phyloP scores from a whole-genome alignment of 495 filamentous ascomycete genomes.

The Astrothelium macrocarpum region DNA sequence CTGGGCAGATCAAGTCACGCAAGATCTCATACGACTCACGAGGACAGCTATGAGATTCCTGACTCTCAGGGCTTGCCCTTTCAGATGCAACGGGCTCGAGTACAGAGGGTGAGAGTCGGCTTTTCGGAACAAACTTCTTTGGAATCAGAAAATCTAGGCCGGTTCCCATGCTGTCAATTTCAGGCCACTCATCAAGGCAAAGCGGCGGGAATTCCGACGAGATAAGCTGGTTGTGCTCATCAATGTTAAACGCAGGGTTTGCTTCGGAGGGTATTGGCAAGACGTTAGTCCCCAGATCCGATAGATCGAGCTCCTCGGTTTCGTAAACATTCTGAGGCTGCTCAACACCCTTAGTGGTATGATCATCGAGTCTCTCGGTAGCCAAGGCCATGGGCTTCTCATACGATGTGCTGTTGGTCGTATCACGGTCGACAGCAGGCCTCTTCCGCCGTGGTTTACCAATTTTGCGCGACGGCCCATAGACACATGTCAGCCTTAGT shows the following conservation, averaged over 20 bases:
- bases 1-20: not conserved
- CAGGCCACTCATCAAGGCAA: not conserved
- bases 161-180: not conserved
- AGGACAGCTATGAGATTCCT: not conserved
- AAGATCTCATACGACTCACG: not conserved
- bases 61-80: not conserved
- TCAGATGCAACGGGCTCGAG: not conserved
- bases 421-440: conserved; percentile 18
- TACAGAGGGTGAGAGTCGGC: not conserved
- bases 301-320: not conserved
- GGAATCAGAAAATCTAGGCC: not conserved
- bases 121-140: not conserved
- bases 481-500: conserved; percentile 16
- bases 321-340: not conserved
- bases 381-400: not conserved
- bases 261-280: too few relatives aligned
- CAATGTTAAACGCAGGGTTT: not conserved
- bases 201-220: not conserved
- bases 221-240: not conserved
- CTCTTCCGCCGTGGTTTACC: conserved; percentile 20
- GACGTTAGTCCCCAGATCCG: not conserved
- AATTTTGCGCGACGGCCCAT: conserved; percentile 22
- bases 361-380: not conserved
- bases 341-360: not conserved
- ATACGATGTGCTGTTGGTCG: not conserved